Evolutionary conservation across 345 rosid species (phyloP).

Genomic region (Eucalyptus regnans): DNA sequence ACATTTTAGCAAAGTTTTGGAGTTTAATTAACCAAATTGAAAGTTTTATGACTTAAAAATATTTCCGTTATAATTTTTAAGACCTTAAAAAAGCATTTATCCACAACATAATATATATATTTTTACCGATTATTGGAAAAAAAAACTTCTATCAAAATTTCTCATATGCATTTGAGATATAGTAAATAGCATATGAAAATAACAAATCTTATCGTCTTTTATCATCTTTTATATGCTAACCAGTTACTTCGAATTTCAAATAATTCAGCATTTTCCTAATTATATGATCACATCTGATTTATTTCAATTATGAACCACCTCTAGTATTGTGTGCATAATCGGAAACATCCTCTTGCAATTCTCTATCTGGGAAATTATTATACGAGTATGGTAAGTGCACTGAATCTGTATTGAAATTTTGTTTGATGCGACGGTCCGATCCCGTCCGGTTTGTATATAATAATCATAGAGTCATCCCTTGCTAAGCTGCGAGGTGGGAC

Average conservation of each 20-base stretch:
- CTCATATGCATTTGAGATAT: not conserved
- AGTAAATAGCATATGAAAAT: rapidly evolving
- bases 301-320: not conserved
- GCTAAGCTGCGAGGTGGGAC: not conserved
- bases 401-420: not conserved
- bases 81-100: no score
- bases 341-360: not conserved
- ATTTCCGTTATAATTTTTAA: no score
- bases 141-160: not conserved
- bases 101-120: not conserved
- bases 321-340: not conserved
- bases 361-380: not conserved
- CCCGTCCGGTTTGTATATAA: not conserved
- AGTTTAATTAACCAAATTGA: not conserved
- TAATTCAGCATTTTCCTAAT: not conserved
- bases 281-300: not conserved
- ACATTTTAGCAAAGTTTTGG: not conserved
- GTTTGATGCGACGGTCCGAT: not conserved
- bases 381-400: not conserved
- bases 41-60: not conserved
- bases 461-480: not conserved
- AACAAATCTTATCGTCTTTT: not conserved
- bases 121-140: not conserved
- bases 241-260: rapidly evolving
- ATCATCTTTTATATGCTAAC: not conserved